A percentile compares a stretch with the other conserved stretches of the same genome.
phyloP scores from a whole-genome alignment of 495 filamentous ascomycete genomes.

The Glarea lozoyensis region DNA sequence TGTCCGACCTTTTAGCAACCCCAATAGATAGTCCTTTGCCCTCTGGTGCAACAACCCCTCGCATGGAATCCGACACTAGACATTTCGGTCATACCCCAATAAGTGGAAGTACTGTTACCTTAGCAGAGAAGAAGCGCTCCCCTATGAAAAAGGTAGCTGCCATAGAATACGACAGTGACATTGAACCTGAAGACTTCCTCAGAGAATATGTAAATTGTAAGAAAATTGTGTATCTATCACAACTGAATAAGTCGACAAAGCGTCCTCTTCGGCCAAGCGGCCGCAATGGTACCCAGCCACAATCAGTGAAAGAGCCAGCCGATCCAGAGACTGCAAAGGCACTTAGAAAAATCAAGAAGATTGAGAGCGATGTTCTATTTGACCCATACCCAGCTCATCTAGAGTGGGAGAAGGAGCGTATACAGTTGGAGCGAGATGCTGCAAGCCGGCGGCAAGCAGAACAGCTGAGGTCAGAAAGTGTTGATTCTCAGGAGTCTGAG shows the following conservation, averaged over 20 bases:
- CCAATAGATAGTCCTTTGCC: conserved; percentile 33
- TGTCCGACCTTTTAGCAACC: conserved; percentile 25
- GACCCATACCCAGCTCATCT: conserved; percentile 68
- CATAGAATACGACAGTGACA: conserved; percentile 44
- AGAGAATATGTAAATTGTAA: conserved; percentile 67
- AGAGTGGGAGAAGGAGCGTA: conserved; percentile 59
- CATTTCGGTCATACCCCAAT: conserved; percentile 11
- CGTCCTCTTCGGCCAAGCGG: conserved; percentile 1
- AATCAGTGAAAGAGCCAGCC: conserved; percentile 19
- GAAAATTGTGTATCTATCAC: conserved; percentile 59
- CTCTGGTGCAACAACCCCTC: conserved; percentile 40
- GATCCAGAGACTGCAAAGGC: conserved; percentile 51
- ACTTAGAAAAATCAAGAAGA: conserved; percentile 59
- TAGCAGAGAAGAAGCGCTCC: conserved; percentile 23
- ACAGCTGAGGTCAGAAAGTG: conserved; percentile 24
- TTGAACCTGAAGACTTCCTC: conserved; percentile 65
- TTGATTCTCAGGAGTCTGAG: conserved; percentile 17
- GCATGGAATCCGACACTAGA: conserved; percentile 25
- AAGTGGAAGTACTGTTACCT: conserved; percentile 20
- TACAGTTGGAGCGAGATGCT: conserved; percentile 54
- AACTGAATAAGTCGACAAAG: conserved; percentile 19
- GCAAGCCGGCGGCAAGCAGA: conserved; percentile 17
- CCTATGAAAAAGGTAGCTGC: conserved; percentile 24
- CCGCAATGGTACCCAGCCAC: neutral
- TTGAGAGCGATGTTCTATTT: conserved; percentile 81